Evolutionary conservation across 2,329 filamentous ascomycete species (phyloP).

Genomic region (Didymella arachidicola): DNA sequence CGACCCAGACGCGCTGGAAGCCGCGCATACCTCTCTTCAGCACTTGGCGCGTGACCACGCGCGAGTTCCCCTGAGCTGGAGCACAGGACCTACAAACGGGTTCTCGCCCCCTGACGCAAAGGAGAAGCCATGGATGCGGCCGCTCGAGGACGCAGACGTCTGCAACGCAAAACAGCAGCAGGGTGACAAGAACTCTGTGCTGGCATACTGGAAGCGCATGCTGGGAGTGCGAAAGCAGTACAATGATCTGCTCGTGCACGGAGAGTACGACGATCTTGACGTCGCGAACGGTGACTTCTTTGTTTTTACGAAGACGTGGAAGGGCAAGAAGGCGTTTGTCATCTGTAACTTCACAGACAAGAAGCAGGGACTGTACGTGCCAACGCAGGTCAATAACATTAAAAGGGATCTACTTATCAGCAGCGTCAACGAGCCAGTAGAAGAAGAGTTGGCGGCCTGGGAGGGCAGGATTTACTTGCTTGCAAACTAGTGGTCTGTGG

Average conservation of each 20-base stretch:
- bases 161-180: conserved; percentile 67
- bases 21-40: conserved; percentile 62
- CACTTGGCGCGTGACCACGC: conserved; percentile 70
- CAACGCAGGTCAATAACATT: conserved; percentile 37
- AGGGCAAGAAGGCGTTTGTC: conserved; percentile 37
- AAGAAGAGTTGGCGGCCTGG: conserved; percentile 34
- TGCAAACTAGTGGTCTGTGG: conserved; percentile 1
- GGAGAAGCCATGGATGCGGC: conserved; percentile 67
- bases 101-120: conserved; percentile 60
- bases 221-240: conserved; percentile 64
- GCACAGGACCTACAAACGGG: conserved; percentile 62
- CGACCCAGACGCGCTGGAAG: conserved; percentile 51
- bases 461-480: conserved; percentile 45
- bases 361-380: conserved; percentile 45
- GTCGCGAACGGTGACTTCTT: conserved; percentile 66
- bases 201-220: conserved; percentile 68
- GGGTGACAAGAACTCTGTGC: conserved; percentile 55
- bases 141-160: conserved; percentile 61
- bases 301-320: conserved; percentile 48
- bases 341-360: conserved; percentile 49
- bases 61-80: conserved; percentile 74
- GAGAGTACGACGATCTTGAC: conserved; percentile 63
- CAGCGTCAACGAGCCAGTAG: conserved; percentile 27
- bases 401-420: conserved; percentile 42
- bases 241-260: conserved; percentile 67